Evolutionary conservation across 2,329 filamentous ascomycete species (phyloP).

Genomic region (Teratosphaeria viscida): DNA sequence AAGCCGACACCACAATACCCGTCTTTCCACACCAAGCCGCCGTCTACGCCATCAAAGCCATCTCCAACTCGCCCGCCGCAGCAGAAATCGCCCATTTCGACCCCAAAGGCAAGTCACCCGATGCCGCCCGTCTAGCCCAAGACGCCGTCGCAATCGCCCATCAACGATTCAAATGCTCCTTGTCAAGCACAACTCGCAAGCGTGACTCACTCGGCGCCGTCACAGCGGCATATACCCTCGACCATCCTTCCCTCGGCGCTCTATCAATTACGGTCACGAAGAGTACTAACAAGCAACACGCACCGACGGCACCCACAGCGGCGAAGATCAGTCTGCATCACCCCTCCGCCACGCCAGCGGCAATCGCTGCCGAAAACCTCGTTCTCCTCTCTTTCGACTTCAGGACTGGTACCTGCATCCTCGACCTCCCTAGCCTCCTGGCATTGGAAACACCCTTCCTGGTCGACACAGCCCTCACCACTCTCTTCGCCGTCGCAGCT

Average conservation of each 20-base stretch:
- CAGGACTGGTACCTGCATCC: conserved; percentile 28
- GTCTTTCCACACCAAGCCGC: conserved; percentile 40
- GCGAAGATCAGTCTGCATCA: conserved; percentile 27
- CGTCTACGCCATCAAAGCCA: conserved; percentile 35
- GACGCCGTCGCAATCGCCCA: conserved; percentile 51
- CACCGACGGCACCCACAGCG: conserved; percentile 4
- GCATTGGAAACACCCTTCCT: conserved; percentile 36
- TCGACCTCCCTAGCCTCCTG: conserved; percentile 35
- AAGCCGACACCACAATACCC: neutral
- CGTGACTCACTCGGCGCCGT: conserved; percentile 15
- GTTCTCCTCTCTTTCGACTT: conserved; percentile 38
- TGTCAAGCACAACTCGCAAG: conserved; percentile 49
- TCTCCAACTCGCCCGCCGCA: conserved; percentile 35
- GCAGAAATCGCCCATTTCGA: conserved; percentile 53
- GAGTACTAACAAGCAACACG: conserved; percentile 16
- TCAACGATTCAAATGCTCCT: conserved; percentile 56
- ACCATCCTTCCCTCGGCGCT: conserved; percentile 35
- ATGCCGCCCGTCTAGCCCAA: conserved; percentile 50
- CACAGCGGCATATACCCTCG: conserved; percentile 33
- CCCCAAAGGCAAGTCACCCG: conserved; percentile 53
- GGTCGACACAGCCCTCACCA: conserved; percentile 33
- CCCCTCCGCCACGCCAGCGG: conserved; percentile 30
- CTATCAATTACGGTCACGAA: conserved; percentile 33
- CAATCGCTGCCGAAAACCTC: conserved; percentile 28
- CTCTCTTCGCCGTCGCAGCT: conserved; percentile 35